A percentile compares a stretch with the other conserved stretches of the same genome.
Conservation (phyloP, 495 filamentous ascomycete genomes). For the Aspergillus saccharolyticus region DNA sequence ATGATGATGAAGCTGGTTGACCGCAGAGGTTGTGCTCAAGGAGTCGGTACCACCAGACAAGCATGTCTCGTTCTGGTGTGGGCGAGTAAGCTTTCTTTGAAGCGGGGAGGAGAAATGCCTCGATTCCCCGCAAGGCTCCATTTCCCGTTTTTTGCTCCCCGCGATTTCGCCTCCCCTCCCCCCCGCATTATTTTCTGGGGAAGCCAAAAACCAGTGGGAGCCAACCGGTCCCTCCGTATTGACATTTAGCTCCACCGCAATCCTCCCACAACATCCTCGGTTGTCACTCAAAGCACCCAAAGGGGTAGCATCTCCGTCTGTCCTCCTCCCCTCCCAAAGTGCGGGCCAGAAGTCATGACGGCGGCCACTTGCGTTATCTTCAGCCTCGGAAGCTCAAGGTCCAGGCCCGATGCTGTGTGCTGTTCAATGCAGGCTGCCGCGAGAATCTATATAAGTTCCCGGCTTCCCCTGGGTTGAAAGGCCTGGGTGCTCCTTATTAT, state of each 20-base stretch:
- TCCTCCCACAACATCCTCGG: slow-evolving; percentile 26
- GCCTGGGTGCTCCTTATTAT: no score
- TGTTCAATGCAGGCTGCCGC: background rate
- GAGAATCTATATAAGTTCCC: background rate
- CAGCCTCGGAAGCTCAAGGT: background rate
- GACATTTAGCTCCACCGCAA: slow-evolving; percentile 1
- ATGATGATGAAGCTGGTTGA: no score
- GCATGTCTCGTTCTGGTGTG: no score
- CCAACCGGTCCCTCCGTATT: background rate
- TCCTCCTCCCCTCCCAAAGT: background rate
- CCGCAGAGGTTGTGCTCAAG: no score
- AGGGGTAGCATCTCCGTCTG: slow-evolving; percentile 3
- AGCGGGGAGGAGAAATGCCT: background rate
- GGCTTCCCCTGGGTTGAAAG: background rate
- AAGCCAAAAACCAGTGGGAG: slow-evolving; percentile 1
- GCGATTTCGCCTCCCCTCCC: slow-evolving; percentile 7
- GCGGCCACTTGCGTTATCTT: background rate
- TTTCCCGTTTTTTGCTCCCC: no score
- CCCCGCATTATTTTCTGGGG: background rate
- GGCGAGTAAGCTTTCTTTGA: background rate
- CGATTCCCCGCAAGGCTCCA: background rate
- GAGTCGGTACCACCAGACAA: no score
- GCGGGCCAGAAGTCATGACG: background rate
- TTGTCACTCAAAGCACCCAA: slow-evolving; percentile 21
- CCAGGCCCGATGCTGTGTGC: background rate